phyloP scores from a whole-genome alignment of 345 rosid species.

The Dipteronia sinensis region DNA sequence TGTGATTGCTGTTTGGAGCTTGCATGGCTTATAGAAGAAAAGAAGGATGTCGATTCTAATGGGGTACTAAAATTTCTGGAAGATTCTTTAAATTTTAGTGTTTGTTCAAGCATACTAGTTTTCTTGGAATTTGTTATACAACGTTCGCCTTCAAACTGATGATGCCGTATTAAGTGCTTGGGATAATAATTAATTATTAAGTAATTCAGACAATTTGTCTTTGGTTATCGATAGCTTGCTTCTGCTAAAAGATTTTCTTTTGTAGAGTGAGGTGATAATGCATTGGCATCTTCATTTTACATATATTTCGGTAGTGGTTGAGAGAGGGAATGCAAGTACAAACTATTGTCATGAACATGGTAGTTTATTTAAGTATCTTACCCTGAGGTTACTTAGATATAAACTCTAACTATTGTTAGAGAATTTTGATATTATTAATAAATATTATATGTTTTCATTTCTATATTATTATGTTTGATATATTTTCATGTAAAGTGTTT shows the following conservation, averaged over 20 bases:
- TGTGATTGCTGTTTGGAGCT: constrained; percentile 46
- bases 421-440: too few species aligned
- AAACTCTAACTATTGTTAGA: too few species aligned
- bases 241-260: background rate
- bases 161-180: background rate
- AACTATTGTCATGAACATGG: background rate
- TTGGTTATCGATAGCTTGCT: background rate
- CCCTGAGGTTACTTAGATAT: too few species aligned
- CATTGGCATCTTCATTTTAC: too few species aligned
- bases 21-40: constrained; percentile 43
- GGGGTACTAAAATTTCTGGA: constrained; percentile 30
- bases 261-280: background rate
- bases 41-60: constrained; percentile 30
- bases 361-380: background rate
- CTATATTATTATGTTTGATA: too few species aligned
- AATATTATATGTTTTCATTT: too few species aligned
- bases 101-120: background rate
- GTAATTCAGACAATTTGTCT: background rate
- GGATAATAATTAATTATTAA: background rate
- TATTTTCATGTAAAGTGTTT: too few species aligned
- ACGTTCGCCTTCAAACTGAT: background rate
- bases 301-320: too few species aligned
- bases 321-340: too few species aligned
- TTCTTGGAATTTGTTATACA: background rate
- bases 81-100: background rate